These are phyloP conservation scores for Diutina ranongensis DNA, from an alignment of 1,139 yeast genomes.

Conservation along the genomic window DNA sequence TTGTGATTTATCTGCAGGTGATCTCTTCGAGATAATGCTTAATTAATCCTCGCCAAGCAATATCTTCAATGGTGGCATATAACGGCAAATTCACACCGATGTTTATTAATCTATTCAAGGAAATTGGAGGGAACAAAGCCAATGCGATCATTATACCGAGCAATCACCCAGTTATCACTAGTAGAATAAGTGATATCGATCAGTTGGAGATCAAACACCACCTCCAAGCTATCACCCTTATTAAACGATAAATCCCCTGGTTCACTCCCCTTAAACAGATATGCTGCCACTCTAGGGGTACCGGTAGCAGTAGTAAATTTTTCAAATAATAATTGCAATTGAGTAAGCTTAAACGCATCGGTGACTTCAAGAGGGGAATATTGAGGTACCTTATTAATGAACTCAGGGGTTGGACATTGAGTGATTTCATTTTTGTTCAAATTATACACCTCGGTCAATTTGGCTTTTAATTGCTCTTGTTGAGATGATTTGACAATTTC, in stretches of 20 bases:
- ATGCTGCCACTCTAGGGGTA: conserved; percentile 13
- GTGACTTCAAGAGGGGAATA: background rate
- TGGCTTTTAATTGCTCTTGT: conserved; percentile 8
- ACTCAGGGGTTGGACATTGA: conserved; percentile 16
- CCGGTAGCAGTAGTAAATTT: background rate
- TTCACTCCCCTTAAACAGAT: conserved; percentile 21
- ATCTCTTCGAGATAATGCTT: too few relatives aligned
- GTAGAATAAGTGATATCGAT: conserved; percentile 15
- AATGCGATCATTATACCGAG: conserved; percentile 14
- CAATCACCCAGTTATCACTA: conserved; percentile 26
- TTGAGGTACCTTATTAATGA: background rate
- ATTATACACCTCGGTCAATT: conserved; percentile 22
- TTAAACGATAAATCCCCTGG: conserved; percentile 32
- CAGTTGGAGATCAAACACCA: conserved; percentile 23
- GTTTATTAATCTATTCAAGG: background rate
- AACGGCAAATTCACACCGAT: too few relatives aligned
- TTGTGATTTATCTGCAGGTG: too few relatives aligned
- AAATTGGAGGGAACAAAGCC: conserved; percentile 31
- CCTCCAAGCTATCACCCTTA: conserved; percentile 23
- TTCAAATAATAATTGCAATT: background rate
- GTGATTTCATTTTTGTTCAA: conserved; percentile 24
- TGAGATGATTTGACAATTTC: conserved; percentile 5
- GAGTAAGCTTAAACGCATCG: background rate
- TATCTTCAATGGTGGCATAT: too few relatives aligned
- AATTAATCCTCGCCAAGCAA: too few relatives aligned